A percentile compares a stretch with the other conserved stretches of the same genome.
Conservation (phyloP, 768 basidiomycete genomes). For the Tephrocybe rancida region DNA sequence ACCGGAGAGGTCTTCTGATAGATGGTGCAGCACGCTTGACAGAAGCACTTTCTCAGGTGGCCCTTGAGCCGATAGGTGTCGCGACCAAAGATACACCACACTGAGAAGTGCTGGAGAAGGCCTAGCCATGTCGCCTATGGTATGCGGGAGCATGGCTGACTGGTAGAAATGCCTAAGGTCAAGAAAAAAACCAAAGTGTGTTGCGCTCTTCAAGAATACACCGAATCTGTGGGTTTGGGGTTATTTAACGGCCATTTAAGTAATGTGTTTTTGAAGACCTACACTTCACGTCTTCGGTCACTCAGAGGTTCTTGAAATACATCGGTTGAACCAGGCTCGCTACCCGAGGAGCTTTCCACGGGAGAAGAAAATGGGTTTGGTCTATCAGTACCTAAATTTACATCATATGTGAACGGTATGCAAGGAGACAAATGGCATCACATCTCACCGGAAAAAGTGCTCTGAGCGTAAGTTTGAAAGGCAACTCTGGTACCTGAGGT, state of each 20-base stretch:
- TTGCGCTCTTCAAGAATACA: background rate
- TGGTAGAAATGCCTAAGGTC: constrained; percentile 44
- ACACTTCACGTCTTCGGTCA: background rate
- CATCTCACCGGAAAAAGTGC: background rate
- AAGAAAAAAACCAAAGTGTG: constrained; percentile 64
- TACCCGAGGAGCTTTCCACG: background rate
- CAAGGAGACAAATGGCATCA: background rate
- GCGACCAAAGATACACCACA: constrained; percentile 50
- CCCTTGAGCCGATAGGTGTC: constrained; percentile 34
- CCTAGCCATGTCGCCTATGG: constrained; percentile 43
- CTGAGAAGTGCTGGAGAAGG: constrained; percentile 51
- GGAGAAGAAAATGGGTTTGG: background rate
- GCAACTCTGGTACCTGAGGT: background rate
- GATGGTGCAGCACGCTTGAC: background rate
- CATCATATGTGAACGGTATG: background rate
- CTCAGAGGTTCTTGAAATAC: background rate
- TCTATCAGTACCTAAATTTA: background rate
- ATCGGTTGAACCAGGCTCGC: background rate
- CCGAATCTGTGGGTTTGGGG: constrained; percentile 1
- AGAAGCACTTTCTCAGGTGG: background rate
- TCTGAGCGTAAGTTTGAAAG: background rate
- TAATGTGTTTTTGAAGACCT: background rate
- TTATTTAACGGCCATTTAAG: background rate
- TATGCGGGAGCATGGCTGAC: constrained; percentile 44
- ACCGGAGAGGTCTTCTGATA: constrained; percentile 7